These are phyloP conservation scores for Fusarium globosum DNA, from an alignment of 2,329 filamentous ascomycete species.

Conservation along the genomic window DNA sequence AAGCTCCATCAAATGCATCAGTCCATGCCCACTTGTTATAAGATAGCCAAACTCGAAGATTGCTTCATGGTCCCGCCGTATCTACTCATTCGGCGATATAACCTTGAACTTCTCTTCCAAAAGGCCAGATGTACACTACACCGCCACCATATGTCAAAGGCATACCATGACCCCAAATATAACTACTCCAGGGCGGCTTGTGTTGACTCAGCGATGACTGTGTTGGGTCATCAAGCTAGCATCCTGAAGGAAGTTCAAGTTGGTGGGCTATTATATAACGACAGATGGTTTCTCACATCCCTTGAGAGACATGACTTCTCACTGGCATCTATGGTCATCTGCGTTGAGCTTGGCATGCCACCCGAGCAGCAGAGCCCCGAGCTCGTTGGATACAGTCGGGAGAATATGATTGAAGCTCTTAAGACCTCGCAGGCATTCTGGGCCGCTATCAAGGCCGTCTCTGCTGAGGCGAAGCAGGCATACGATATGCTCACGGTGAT, in stretches of 20 bases:
- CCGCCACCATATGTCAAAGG: conserved; percentile 30
- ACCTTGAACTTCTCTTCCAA: conserved; percentile 29
- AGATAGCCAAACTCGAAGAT: conserved; percentile 24
- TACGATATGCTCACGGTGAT: conserved; percentile 27
- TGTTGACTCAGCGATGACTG: conserved; percentile 30
- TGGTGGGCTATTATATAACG: conserved; percentile 12
- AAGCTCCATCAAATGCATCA: conserved; percentile 13
- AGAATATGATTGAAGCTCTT: conserved; percentile 15
- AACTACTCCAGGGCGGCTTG: conserved; percentile 23
- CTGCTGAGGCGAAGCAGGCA: conserved; percentile 27
- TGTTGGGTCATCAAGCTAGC: conserved; percentile 12
- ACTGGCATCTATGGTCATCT: conserved; percentile 33
- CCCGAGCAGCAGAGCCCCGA: not conserved
- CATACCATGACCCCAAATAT: conserved; percentile 23
- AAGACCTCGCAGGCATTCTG: conserved; percentile 29
- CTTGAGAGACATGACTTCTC: conserved; percentile 33
- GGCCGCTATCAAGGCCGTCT: conserved; percentile 14
- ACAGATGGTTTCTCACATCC: conserved; percentile 32
- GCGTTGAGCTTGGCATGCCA: conserved; percentile 24
- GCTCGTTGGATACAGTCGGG: not conserved
- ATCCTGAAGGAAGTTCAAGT: conserved; percentile 34
- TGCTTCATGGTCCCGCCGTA: conserved; percentile 23
- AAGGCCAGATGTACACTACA: conserved; percentile 32
- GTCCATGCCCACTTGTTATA: conserved; percentile 21
- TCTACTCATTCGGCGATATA: conserved; percentile 29